phyloP scores from a whole-genome alignment of 2,329 filamentous ascomycete species.

The Penicillium psychrosexuale region DNA sequence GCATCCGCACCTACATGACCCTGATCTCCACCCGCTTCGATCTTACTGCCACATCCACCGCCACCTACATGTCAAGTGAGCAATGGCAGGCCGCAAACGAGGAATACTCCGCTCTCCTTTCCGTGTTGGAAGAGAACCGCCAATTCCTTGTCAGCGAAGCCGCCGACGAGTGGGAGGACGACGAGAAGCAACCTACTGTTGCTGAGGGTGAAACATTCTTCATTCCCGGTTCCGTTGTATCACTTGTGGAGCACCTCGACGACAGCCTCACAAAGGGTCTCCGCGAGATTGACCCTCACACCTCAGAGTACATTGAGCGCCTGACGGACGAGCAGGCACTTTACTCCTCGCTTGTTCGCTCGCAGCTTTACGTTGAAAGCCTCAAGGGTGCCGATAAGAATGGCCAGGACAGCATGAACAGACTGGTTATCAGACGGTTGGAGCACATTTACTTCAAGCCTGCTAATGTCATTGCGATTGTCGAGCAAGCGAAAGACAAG shows the following conservation, averaged over 20 bases:
- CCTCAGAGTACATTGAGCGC: conserved; percentile 95
- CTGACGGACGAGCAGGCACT: conserved; percentile 84
- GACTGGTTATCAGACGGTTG: conserved; percentile 85
- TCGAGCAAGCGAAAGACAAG: conserved; percentile 94
- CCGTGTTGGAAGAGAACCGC: conserved; percentile 72
- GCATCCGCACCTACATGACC: conserved; percentile 85
- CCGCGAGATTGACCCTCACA: conserved; percentile 96
- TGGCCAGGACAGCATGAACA: conserved; percentile 85
- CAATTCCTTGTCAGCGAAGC: conserved; percentile 85
- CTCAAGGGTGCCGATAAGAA: conserved; percentile 67
- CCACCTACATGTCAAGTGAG: conserved; percentile 84
- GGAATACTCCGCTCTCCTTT: conserved; percentile 75
- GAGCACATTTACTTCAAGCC: conserved; percentile 99
- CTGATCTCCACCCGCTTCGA: conserved; percentile 94
- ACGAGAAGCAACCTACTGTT: conserved; percentile 83
- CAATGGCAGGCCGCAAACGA: conserved; percentile 95
- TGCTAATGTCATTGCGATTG: conserved; percentile 83
- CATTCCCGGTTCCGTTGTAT: conserved; percentile 92
- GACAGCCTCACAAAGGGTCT: conserved; percentile 97
- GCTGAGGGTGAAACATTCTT: conserved; percentile 73
- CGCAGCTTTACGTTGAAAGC: conserved; percentile 82
- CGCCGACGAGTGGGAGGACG: conserved; percentile 98
- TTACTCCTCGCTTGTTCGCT: conserved; percentile 89
- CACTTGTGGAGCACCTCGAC: conserved; percentile 89
- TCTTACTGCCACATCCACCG: conserved; percentile 69